Evolutionary conservation across 2,329 filamentous ascomycete genomes (phyloP).

Genomic region (Trichoderma sp.): DNA sequence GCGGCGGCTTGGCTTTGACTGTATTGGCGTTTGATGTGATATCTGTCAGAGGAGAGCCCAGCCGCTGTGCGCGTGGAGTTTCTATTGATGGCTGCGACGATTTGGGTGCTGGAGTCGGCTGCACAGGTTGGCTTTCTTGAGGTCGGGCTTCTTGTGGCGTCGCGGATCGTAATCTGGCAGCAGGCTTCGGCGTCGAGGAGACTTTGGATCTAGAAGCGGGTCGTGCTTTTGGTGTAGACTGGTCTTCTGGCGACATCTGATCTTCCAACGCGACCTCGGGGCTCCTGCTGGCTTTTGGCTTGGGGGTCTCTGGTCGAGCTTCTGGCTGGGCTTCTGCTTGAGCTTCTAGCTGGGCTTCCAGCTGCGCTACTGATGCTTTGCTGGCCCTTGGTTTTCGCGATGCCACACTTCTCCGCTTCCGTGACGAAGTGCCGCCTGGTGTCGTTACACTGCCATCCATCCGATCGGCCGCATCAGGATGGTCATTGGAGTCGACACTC

Average conservation of each 20-base stretch:
- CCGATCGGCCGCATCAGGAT: conserved; percentile 41
- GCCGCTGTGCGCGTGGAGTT: conserved; percentile 52
- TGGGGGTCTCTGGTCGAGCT: neutral
- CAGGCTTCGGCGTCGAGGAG: neutral
- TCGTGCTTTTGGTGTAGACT: conserved; percentile 6
- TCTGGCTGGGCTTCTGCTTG: neutral
- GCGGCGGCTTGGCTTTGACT: conserved; percentile 37
- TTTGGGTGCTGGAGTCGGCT: neutral
- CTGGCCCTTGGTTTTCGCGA: conserved; percentile 46
- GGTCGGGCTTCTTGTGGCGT: neutral
- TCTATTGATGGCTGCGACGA: neutral
- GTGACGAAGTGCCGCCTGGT: conserved; percentile 53
- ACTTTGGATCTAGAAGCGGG: neutral
- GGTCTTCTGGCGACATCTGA: conserved; percentile 11
- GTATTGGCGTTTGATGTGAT: conserved; percentile 71
- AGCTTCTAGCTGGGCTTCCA: neutral
- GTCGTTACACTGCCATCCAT: conserved; percentile 41
- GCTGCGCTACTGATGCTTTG: neutral
- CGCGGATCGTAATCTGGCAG: conserved; percentile 53
- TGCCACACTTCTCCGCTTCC: conserved; percentile 68
- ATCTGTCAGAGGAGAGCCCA: conserved; percentile 68
- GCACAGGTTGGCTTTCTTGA: neutral
- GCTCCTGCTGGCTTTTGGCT: neutral
- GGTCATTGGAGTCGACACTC: conserved; percentile 43
- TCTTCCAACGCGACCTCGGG: neutral